Evolutionary conservation across 768 basidiomycete genomes (phyloP).

Genomic region (Saitozyma podzolica): DNA sequence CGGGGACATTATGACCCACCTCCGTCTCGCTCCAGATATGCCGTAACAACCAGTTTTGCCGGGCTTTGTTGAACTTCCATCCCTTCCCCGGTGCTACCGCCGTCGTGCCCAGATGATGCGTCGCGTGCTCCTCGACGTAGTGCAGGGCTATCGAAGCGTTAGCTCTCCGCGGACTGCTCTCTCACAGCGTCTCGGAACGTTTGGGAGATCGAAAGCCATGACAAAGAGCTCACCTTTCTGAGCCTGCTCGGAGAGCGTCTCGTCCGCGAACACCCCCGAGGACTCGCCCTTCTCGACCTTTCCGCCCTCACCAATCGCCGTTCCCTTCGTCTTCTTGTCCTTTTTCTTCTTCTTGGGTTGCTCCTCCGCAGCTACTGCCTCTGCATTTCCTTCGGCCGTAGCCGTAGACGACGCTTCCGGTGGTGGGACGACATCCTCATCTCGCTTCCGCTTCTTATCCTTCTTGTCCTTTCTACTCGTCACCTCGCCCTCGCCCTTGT

Average conservation of each 20-base stretch:
- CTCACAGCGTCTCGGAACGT: too few relatives aligned
- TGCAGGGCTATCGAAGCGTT: too few relatives aligned
- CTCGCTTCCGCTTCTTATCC: slow-evolving; percentile 10
- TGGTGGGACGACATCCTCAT: neutral
- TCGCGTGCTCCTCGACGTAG: too few relatives aligned
- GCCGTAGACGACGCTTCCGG: too few relatives aligned
- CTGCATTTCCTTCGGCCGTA: neutral
- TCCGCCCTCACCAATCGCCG: neutral
- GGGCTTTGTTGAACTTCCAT: slow-evolving; percentile 47
- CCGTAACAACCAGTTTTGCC: slow-evolving; percentile 40
- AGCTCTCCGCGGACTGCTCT: too few relatives aligned
- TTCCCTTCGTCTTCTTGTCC: slow-evolving; percentile 8
- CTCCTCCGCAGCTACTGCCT: neutral
- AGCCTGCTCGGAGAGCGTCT: slow-evolving; percentile 30
- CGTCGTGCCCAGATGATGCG: too few relatives aligned
- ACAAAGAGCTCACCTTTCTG: slow-evolving; percentile 35
- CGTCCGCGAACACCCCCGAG: slow-evolving; percentile 8
- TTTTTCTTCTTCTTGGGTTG: neutral
- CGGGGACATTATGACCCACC: slow-evolving; percentile 14
- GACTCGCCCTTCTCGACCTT: neutral
- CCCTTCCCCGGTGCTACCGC: slow-evolving; percentile 9
- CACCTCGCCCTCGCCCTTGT: neutral
- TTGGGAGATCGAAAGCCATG: too few relatives aligned
- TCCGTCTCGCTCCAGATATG: slow-evolving; percentile 29
- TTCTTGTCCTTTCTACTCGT: neutral